These are phyloP conservation scores for Cylindrodendrum hubeiense DNA, from an alignment of 2,329 filamentous ascomycete genomes.

Conservation along the genomic window DNA sequence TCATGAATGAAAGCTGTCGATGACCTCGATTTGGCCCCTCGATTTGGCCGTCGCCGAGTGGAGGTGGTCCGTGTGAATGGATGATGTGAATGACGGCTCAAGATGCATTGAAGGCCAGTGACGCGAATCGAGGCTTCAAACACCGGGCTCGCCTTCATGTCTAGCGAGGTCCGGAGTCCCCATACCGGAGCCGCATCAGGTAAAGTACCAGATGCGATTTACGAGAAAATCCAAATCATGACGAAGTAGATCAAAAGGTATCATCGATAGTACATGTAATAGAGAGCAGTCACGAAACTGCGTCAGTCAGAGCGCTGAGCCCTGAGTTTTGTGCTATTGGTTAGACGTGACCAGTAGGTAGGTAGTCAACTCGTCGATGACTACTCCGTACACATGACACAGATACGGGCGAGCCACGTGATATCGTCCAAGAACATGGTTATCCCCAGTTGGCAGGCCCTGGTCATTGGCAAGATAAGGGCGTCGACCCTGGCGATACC, in stretches of 20 bases:
- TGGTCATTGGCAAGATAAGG: slow-evolving; percentile 25
- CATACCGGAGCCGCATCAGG: slow-evolving; percentile 8
- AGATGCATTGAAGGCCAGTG: not conserved
- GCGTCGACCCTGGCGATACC: slow-evolving; percentile 24
- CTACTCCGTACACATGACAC: not conserved
- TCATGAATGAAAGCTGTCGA: not conserved
- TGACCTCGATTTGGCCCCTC: too few species aligned
- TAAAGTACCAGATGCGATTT: not conserved
- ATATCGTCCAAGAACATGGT: slow-evolving; percentile 31
- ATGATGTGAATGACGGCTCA: not conserved
- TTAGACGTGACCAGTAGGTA: not conserved
- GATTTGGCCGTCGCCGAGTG: not conserved
- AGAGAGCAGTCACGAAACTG: not conserved
- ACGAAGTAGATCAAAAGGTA: not conserved
- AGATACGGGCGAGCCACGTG: slow-evolving; percentile 22
- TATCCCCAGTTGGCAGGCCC: slow-evolving; percentile 31
- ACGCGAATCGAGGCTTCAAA: not conserved
- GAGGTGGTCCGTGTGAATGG: not conserved
- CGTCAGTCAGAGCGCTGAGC: not conserved
- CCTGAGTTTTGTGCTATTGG: not conserved
- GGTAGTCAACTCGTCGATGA: too few species aligned
- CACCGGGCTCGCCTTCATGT: not conserved
- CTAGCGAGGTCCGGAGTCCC: not conserved
- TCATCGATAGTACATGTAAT: not conserved
- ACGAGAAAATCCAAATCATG: not conserved